A percentile compares a stretch with the other conserved stretches of the same genome.
Evolutionary conservation across 2,329 filamentous ascomycete species (phyloP).

Genomic region (Monilinia laxa): DNA sequence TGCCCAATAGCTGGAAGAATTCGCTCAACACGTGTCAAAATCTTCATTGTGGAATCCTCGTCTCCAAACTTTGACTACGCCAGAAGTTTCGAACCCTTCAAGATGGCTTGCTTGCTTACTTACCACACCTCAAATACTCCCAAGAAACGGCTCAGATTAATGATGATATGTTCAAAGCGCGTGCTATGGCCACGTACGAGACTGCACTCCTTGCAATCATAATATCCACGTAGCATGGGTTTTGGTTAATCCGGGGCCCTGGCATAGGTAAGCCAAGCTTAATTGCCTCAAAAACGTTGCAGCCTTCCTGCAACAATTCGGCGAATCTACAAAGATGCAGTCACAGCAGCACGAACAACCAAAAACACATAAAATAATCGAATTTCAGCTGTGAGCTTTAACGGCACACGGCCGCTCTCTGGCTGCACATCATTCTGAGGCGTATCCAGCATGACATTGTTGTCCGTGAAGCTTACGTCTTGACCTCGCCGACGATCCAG

Average conservation of each 20-base stretch:
- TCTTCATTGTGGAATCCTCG: constrained; percentile 9
- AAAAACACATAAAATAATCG: constrained; percentile 2
- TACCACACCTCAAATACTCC: constrained; percentile 6
- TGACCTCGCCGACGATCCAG: constrained; percentile 20
- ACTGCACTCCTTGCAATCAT: constrained; percentile 8
- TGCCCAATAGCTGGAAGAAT: constrained; percentile 10
- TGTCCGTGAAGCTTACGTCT: constrained; percentile 16
- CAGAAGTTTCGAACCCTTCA: constrained; percentile 4
- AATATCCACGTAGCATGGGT: background rate
- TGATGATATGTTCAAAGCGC: background rate
- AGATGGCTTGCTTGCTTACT: constrained; percentile 16
- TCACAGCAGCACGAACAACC: background rate
- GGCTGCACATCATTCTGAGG: constrained; percentile 16
- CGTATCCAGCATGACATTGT: constrained; percentile 20
- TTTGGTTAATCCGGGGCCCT: constrained; percentile 12
- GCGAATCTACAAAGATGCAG: constrained; percentile 15
- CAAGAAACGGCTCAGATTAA: constrained; percentile 13
- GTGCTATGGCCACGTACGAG: constrained; percentile 10
- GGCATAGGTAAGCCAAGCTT: constrained; percentile 16
- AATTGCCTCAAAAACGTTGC: background rate
- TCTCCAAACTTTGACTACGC: constrained; percentile 22
- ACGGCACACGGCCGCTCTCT: constrained; percentile 5
- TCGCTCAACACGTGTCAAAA: constrained; percentile 20
- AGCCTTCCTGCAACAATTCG: constrained; percentile 13
- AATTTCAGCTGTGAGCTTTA: constrained; percentile 8